A percentile compares a stretch with the other conserved stretches of the same genome.
phyloP scores from a whole-genome alignment of 2,329 filamentous ascomycete species.

The Cercospora sp. region DNA sequence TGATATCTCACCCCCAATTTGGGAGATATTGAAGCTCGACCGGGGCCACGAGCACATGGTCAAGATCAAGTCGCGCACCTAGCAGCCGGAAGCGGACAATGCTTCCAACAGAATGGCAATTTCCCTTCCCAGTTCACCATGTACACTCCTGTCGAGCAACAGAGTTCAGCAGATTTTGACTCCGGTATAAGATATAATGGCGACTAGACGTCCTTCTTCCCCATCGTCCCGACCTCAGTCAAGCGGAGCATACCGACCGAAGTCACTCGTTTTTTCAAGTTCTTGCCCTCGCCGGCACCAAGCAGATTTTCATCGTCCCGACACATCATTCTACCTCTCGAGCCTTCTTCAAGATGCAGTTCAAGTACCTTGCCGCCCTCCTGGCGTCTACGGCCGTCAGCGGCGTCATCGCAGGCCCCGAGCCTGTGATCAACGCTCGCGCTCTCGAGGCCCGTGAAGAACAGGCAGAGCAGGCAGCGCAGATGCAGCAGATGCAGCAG shows the following conservation, averaged over 20 bases:
- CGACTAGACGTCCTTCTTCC: background rate
- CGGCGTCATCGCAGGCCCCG: background rate
- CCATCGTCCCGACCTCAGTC: background rate
- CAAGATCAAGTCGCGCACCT: background rate
- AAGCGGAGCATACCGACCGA: background rate
- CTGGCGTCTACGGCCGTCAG: conserved; percentile 9
- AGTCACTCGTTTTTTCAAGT: background rate
- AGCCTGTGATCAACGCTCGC: background rate
- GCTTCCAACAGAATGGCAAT: background rate
- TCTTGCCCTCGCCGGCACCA: background rate
- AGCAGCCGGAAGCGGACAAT: background rate
- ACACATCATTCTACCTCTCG: background rate
- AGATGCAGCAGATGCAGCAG: background rate
- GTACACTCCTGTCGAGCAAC: background rate
- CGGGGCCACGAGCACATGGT: background rate
- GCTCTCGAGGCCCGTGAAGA: background rate
- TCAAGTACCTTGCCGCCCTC: conserved; percentile 14
- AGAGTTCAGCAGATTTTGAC: background rate
- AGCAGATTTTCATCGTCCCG: background rate
- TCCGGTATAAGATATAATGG: background rate
- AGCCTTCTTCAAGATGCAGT: conserved; percentile 6
- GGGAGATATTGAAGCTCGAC: background rate
- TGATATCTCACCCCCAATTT: background rate
- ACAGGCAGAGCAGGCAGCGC: background rate
- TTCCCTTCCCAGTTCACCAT: background rate